Percentiles rank a stretch among this genome's conserved stretches.
phyloP scores from a whole-genome alignment of 2,329 filamentous ascomycete species.

The Fusarium tricinctum region DNA sequence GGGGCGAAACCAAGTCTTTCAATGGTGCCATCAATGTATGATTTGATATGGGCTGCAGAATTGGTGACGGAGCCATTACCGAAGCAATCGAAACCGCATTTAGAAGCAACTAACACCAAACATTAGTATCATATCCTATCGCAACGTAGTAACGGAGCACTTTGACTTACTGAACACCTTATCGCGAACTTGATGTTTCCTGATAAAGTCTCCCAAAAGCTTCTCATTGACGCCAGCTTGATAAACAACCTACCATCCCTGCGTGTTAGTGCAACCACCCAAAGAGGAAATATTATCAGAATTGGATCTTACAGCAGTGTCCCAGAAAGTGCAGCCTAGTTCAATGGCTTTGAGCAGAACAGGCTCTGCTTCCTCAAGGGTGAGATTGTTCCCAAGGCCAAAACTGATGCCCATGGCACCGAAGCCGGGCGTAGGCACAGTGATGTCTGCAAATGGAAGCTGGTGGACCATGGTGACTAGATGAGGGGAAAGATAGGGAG shows the following conservation, averaged over 20 bases:
- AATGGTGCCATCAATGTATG: slow-evolving; percentile 11
- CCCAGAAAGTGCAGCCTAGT: slow-evolving; percentile 18
- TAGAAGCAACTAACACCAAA: slow-evolving; percentile 1
- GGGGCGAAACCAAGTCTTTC: slow-evolving; percentile 18
- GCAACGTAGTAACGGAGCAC: not conserved
- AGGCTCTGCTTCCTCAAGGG: slow-evolving; percentile 10
- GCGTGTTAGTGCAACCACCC: not conserved
- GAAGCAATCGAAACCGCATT: slow-evolving; percentile 7
- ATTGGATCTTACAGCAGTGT: slow-evolving; percentile 4
- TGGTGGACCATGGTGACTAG: slow-evolving; percentile 6
- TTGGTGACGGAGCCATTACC: slow-evolving; percentile 1
- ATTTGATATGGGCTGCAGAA: slow-evolving; percentile 8
- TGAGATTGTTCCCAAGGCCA: not conserved
- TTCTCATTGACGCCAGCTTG: slow-evolving; percentile 12
- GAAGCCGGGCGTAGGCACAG: slow-evolving; percentile 6
- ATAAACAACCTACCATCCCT: not conserved
- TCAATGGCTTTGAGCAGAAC: slow-evolving; percentile 14
- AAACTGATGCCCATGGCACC: slow-evolving; percentile 17
- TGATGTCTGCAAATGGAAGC: not conserved
- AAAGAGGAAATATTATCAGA: accelerated
- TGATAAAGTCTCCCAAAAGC: slow-evolving; percentile 21
- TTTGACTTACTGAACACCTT: slow-evolving; percentile 12
- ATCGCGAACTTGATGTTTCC: slow-evolving; percentile 13
- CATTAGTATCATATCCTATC: not conserved
- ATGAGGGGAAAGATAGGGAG: no score